phyloP scores from a whole-genome alignment of 208 protist species.

The Crithidia sp. region DNA sequence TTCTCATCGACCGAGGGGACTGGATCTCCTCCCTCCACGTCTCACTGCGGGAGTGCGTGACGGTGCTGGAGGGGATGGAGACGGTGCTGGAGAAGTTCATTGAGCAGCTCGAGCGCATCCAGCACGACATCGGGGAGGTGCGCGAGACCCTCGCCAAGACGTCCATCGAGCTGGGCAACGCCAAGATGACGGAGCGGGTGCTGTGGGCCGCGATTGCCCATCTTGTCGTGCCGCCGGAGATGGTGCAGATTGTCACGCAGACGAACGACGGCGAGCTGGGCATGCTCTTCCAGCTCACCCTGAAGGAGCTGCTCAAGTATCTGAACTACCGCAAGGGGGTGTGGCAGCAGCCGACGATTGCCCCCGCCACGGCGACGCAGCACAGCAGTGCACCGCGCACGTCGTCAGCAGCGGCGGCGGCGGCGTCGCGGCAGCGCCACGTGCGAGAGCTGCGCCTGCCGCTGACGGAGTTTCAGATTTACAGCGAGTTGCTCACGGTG shows the following conservation, averaged over 20 bases:
- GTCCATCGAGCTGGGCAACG: conserved; percentile 55
- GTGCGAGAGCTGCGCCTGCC: conserved; percentile 45
- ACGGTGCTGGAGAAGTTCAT: conserved; percentile 72
- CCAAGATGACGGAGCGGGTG: conserved; percentile 47
- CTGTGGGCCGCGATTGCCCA: conserved; percentile 61
- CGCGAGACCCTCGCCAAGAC: conserved; percentile 57
- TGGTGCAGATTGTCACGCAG: conserved; percentile 79
- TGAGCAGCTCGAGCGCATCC: conserved; percentile 58
- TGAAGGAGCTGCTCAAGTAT: conserved; percentile 56
- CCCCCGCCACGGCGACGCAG: background rate
- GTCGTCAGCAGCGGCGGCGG: background rate
- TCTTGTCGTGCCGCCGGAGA: conserved; percentile 76
- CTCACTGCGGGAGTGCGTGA: conserved; percentile 59
- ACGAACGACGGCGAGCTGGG: conserved; percentile 75
- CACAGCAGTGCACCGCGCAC: background rate
- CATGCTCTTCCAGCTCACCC: conserved; percentile 64
- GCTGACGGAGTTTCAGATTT: conserved; percentile 55
- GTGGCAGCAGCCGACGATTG: conserved; percentile 32
- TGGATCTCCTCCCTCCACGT: conserved; percentile 62
- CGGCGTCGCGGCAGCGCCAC: background rate
- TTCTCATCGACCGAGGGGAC: conserved; percentile 59
- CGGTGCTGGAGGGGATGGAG: conserved; percentile 71
- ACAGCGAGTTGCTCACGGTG: conserved; percentile 59
- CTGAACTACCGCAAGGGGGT: conserved; percentile 63
- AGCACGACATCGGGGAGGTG: conserved; percentile 81